Base-by-base conservation (phyloP, 441 rosid genomes). In the Populus hybrid region DNA sequence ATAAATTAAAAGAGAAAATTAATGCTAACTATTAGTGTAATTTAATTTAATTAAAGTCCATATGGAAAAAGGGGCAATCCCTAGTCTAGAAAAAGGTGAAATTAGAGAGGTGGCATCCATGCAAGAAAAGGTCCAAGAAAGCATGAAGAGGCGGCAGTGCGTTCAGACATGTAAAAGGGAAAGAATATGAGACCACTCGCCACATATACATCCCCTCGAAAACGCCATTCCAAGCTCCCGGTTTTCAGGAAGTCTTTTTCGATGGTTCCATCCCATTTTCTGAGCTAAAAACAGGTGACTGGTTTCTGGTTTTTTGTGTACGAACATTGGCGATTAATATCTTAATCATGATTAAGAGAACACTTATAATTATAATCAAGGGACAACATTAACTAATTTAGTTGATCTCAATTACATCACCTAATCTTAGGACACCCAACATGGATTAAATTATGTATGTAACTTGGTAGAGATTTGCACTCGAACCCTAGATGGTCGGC, bases 221-320 rank as follows among this genome's bases (percentile, higher is more conserved):
- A 61, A 16, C 61, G 77, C 42, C 77, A 7, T n/a, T 24, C 9
- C 35, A 12, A 61, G 78, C 81, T 77, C 84, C 84, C 59, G 78
- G 73, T 77, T 81, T 81, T 74, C 74, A 38, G 84, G 83, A 80
- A 66, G 9, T 50, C 9, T 26, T 12, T 74, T n/a, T 10, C 16
- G 26, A 61, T 65, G 28, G 31, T 26, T 26, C 33, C 31, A 29
- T 24, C 7, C 68, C 33, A 12, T 24, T 23, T 65, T 24, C 7
- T 9, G 68, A 29, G 56, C 56, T 26, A 6, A 24, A 65, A 65
- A 23, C 33, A 6, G 68, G 28, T 26, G 68, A 9, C 18, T 11
- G 68, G 68, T 65, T 65, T 65, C 68, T 65, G 68, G 68, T 65
- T 69, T 36, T 3, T 4, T 8, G 18, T 2, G 42, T 10, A 69